phyloP scores from a whole-genome alignment of 768 basidiomycete species.

The Russula compacta region DNA sequence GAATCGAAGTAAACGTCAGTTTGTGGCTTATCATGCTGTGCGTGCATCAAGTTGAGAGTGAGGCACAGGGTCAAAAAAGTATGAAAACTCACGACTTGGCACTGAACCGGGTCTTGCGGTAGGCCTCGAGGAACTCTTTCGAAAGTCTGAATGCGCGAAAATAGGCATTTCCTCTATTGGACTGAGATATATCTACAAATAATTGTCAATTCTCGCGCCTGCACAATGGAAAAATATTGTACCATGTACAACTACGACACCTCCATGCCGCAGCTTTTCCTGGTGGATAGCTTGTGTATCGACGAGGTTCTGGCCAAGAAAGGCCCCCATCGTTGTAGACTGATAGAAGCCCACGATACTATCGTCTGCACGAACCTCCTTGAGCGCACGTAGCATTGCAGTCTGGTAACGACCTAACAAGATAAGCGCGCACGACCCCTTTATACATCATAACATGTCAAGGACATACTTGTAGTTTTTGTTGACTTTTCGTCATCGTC shows the following conservation, averaged over 20 bases:
- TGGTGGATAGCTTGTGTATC: constrained; percentile 82
- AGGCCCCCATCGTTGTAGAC: constrained; percentile 75
- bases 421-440: background rate
- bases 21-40: constrained; percentile 67
- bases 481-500: constrained; percentile 80
- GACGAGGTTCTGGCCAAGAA: constrained; percentile 71
- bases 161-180: constrained; percentile 73
- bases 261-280: constrained; percentile 78
- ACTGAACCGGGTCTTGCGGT: constrained; percentile 78
- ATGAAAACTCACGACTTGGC: constrained; percentile 54
- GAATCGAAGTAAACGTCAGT: constrained; percentile 76
- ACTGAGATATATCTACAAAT: constrained; percentile 61
- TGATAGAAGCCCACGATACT: constrained; percentile 93
- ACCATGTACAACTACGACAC: constrained; percentile 82
- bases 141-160: constrained; percentile 88
- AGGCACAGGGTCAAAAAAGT: background rate
- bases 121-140: constrained; percentile 67
- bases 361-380: constrained; percentile 87
- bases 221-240: constrained; percentile 11
- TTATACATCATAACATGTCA: background rate
- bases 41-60: background rate
- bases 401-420: constrained; percentile 66
- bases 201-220: background rate
- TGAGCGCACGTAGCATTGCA: constrained; percentile 77
- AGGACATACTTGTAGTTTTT: constrained; percentile 57